A percentile compares a stretch with the other conserved stretches of the same genome.
These are phyloP conservation scores for Lactarius evosmus DNA, from an alignment of 768 basidiomycete species.

Conservation along the genomic window DNA sequence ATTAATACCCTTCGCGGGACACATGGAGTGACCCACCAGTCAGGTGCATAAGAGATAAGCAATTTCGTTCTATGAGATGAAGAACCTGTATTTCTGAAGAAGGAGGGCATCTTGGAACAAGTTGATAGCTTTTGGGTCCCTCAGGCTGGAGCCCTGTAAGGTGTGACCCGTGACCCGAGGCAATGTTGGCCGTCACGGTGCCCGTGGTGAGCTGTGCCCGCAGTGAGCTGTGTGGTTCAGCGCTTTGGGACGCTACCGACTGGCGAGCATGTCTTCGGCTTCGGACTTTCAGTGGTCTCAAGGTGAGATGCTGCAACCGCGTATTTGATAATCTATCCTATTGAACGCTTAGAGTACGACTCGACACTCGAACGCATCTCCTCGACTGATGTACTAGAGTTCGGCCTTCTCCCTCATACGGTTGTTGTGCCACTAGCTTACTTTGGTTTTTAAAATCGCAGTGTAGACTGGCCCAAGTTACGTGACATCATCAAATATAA, in stretches of 20 bases:
- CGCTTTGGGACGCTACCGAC: neutral
- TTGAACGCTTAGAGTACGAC: slow-evolving; percentile 50
- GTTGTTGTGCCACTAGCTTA: neutral
- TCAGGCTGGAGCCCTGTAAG: no score
- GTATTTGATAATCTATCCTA: neutral
- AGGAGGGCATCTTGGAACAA: slow-evolving; percentile 7
- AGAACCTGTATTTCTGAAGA: neutral
- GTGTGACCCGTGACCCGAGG: no score
- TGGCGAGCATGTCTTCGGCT: slow-evolving; percentile 5
- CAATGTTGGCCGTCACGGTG: no score
- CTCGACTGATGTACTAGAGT: slow-evolving; percentile 62
- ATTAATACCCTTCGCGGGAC: neutral
- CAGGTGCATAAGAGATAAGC: slow-evolving; percentile 64
- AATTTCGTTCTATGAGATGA: slow-evolving; percentile 36
- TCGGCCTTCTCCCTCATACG: slow-evolving; percentile 18
- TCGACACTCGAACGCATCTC: slow-evolving; percentile 58
- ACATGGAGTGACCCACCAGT: slow-evolving; percentile 54
- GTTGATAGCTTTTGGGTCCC: neutral
- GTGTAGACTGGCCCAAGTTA: slow-evolving; percentile 66
- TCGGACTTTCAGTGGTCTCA: slow-evolving; percentile 23
- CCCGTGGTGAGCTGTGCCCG: neutral
- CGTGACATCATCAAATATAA: slow-evolving; percentile 72
- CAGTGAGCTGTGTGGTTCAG: neutral
- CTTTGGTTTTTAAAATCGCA: slow-evolving; percentile 31
- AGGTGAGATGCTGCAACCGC: slow-evolving; percentile 19